Conservation (phyloP, 805 yeast genomes). For the Kluyveromyces wickerhamii region DNA sequence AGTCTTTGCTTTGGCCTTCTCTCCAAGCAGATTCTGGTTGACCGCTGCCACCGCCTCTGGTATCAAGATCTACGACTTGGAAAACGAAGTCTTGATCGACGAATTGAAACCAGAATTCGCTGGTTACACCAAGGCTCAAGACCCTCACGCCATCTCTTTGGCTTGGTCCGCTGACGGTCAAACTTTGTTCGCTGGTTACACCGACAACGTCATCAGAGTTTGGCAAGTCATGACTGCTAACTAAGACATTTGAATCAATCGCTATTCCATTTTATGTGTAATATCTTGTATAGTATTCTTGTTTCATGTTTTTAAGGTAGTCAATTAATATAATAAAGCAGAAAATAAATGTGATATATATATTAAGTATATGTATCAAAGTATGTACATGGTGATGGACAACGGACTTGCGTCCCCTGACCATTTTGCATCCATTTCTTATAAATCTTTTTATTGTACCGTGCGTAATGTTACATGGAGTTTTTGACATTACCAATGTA, state of each 20-base stretch:
- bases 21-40: conserved; percentile 99
- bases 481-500: conserved; percentile 34
- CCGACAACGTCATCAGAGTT: conserved; percentile 98
- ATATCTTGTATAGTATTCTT: conserved; percentile 4
- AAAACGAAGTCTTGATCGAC: conserved; percentile 88
- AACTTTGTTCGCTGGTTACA: conserved; percentile 99
- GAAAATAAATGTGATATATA: neutral
- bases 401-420: neutral
- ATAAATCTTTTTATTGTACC: conserved; percentile 11
- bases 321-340: conserved; percentile 1
- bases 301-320: conserved; percentile 5
- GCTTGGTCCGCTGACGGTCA: conserved; percentile 99
- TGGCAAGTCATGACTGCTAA: conserved; percentile 96
- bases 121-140: conserved; percentile 80
- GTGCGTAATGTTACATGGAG: conserved; percentile 1
- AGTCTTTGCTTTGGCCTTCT: conserved; percentile 97
- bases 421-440: conserved; percentile 3
- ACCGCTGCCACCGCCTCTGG: conserved; percentile 98
- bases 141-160: conserved; percentile 95
- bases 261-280: conserved; percentile 8
- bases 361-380: conserved; percentile 1
- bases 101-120: conserved; percentile 98
- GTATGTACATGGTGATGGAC: neutral
- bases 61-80: conserved; percentile 96
- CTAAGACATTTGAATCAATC: too few species aligned